Base-by-base conservation (phyloP, 352 stramenopile genomes). In the Plasmopara halstedii region DNA sequence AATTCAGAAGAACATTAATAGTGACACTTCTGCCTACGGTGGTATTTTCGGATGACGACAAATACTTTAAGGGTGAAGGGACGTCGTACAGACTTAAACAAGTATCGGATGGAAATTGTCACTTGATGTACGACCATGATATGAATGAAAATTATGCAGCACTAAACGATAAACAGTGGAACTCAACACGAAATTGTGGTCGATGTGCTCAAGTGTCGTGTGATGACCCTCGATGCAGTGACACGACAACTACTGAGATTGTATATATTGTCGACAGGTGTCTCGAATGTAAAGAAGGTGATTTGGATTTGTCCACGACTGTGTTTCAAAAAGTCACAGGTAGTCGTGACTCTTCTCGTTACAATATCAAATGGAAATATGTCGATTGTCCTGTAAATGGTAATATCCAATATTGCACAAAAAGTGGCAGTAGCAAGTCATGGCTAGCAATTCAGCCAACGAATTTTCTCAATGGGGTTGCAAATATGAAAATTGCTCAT, bases 261-360 rank as follows among this genome's bases (percentile, higher is more conserved):
- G 66, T 87, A 9, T 70, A 83, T 50, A 53, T 90, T 26, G 58
- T 85, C 14, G 76, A 90, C 56, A 64, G 60, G 15, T 90, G 79
- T 45, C 75, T 73, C 5, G 76, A 88, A 48, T 90, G 79, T 47
- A 55, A 31, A 2, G 11, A 80, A 18, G 75, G 76, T 35, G 73
- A 81, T 49, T 57, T 83, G 38, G 71, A 80, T 32, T 45, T 83
- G 42, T 79, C 67, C 19, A 57, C 64, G 6, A 62, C 50, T 0
- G 65, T 83, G 25, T 83, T 74, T 38, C 59, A 64, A 36, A 37
- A 58, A 2, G 41, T 83, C 34, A 83, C 70, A 15, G 70, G 70
- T 27, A 62, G 42, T 2, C n/a, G n/a, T 20, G 43, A 57, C 21
- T 62, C 69, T 21, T 51, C 51, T n/a, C 61, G 64, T 0, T 68